Conservation (phyloP, 2,329 filamentous ascomycete species). For the Cordyceps fumosorosea region DNA sequence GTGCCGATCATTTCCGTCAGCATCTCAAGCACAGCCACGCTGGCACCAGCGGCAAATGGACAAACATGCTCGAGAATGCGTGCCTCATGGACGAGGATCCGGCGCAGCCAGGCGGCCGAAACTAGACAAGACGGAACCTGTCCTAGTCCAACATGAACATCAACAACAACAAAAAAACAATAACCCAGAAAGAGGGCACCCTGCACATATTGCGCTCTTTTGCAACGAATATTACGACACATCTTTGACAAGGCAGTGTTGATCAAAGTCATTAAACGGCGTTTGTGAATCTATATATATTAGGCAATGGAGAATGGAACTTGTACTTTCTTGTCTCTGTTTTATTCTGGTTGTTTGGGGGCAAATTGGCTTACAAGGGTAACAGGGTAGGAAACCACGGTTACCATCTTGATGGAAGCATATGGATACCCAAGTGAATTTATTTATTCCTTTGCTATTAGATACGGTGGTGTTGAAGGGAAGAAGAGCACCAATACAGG, state of each 20-base stretch:
- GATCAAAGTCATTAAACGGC: conserved; percentile 12
- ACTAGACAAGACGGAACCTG: neutral
- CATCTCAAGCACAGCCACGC: conserved; percentile 97
- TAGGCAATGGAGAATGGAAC: conserved; percentile 1
- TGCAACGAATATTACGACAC: conserved; percentile 11
- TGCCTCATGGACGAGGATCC: conserved; percentile 89
- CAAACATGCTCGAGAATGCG: conserved; percentile 92
- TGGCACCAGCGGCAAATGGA: conserved; percentile 96
- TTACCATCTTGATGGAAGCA: conserved; percentile 4
- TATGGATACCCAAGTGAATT: conserved; percentile 11
- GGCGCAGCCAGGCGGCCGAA: neutral
- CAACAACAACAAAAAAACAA: neutral
- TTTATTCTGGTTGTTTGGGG: neutral
- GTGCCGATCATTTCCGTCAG: conserved; percentile 95
- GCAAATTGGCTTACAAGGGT: conserved; percentile 8
- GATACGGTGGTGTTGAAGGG: neutral
- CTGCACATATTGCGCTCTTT: conserved; percentile 7
- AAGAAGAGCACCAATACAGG: conserved; percentile 1
- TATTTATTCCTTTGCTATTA: conserved; percentile 7
- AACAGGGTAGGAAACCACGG: conserved; percentile 2
- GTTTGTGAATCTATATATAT: conserved; percentile 1
- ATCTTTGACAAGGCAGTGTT: conserved; percentile 10
- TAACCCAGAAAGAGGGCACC: neutral
- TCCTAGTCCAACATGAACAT: neutral
- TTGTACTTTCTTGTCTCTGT: neutral